Percentiles rank a stretch among this genome's conserved stretches.
Conservation (phyloP, 805 yeast species). For the Sugiyamaella floridensis region DNA sequence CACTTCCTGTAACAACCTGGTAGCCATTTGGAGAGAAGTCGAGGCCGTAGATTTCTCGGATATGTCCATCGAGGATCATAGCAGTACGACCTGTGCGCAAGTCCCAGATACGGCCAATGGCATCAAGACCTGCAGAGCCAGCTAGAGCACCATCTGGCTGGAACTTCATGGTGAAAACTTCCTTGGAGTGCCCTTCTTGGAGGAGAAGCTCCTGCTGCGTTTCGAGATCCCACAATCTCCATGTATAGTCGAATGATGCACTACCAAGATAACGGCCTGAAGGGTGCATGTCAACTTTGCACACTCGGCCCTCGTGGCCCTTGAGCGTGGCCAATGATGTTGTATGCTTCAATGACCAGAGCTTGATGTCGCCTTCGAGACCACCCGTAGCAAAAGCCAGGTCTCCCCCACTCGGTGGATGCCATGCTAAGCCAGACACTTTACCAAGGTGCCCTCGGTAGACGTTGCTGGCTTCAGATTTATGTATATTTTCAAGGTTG, state of each 20-base stretch:
- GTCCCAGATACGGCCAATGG: conserved; percentile 75
- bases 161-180: conserved; percentile 52
- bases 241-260: conserved; percentile 77
- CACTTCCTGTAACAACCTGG: conserved; percentile 75
- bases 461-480: conserved; percentile 20
- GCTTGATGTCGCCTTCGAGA: conserved; percentile 37
- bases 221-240: conserved; percentile 79
- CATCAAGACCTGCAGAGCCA: conserved; percentile 76
- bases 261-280: conserved; percentile 48
- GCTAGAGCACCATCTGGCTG: conserved; percentile 72
- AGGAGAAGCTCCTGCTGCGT: conserved; percentile 44
- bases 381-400: conserved; percentile 39
- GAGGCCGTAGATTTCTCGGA: conserved; percentile 58
- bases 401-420: conserved; percentile 25
- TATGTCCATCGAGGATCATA: conserved; percentile 57
- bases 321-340: conserved; percentile 21
- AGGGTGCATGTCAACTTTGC: conserved; percentile 62
- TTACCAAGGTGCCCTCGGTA: conserved; percentile 52
- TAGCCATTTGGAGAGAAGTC: conserved; percentile 75
- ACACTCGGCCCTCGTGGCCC: conserved; percentile 54
- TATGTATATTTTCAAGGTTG: conserved; percentile 30
- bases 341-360: conserved; percentile 29
- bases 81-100: conserved; percentile 66
- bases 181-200: conserved; percentile 85
- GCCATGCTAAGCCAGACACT: conserved; percentile 67